A percentile compares a stretch with the other conserved stretches of the same genome.
These are phyloP conservation scores for Acanthamoeba culbertsoni DNA, from an alignment of 208 protist species.

Conservation along the genomic window DNA sequence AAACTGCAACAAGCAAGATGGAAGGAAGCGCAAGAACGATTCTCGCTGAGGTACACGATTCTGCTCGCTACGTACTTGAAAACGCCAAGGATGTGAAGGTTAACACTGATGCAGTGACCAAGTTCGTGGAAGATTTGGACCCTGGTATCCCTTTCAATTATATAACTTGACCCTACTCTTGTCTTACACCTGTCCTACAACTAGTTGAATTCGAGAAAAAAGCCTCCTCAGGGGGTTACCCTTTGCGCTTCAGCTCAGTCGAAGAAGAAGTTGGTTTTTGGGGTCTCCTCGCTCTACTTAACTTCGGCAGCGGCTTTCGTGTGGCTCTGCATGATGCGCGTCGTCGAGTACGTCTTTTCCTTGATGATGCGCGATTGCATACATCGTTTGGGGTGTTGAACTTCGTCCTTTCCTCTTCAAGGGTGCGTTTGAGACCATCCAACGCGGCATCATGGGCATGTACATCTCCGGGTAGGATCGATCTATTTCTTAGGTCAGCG, in stretches of 20 bases:
- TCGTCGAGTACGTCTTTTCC: background rate
- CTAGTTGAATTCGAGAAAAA: background rate
- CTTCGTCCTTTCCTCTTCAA: too few relatives aligned
- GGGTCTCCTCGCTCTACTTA: conserved; percentile 64
- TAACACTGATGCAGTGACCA: background rate
- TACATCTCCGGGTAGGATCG: background rate
- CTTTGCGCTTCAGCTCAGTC: background rate
- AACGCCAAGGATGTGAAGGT: background rate
- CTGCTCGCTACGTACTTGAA: background rate
- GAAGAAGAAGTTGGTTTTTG: conserved; percentile 64
- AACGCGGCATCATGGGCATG: conserved; percentile 17
- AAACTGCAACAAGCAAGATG: background rate
- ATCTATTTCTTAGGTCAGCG: background rate
- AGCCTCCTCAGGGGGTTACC: background rate
- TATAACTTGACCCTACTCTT: too few relatives aligned
- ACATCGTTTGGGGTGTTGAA: too few relatives aligned
- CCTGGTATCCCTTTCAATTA: background rate
- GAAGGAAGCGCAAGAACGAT: background rate
- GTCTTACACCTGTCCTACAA: background rate
- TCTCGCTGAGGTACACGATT: background rate
- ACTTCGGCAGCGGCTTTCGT: conserved; percentile 65
- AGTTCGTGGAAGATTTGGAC: background rate
- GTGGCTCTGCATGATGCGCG: background rate
- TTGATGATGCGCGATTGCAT: background rate
- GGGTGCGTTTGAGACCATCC: conserved; percentile 32